phyloP scores from a whole-genome alignment of 2,329 filamentous ascomycete genomes.

The Rutstroemia sp. region DNA sequence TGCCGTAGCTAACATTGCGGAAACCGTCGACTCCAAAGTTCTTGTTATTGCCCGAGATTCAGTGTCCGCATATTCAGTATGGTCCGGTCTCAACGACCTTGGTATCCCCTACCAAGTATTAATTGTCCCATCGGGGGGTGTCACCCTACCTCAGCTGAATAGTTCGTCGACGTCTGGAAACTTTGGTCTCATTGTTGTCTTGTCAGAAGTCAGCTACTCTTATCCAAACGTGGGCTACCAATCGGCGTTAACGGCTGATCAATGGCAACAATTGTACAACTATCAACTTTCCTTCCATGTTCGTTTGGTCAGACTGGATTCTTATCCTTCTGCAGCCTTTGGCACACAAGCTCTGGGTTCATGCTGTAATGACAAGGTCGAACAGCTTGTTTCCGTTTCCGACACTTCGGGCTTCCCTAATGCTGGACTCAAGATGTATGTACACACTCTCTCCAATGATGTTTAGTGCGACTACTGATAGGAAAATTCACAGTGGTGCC shows the following conservation, averaged over 20 bases:
- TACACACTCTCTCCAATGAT: neutral
- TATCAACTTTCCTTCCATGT: constrained; percentile 52
- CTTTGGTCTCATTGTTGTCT: constrained; percentile 44
- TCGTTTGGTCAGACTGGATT: constrained; percentile 52
- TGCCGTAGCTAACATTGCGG: neutral
- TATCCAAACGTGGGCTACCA: constrained; percentile 31
- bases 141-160: constrained; percentile 44
- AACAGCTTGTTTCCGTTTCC: constrained; percentile 42
- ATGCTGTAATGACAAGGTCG: constrained; percentile 40
- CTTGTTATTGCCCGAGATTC: constrained; percentile 48
- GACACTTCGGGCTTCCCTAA: constrained; percentile 46
- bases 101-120: constrained; percentile 51
- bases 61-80: constrained; percentile 40
- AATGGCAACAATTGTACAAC: constrained; percentile 48
- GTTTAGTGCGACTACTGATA: constrained; percentile 13
- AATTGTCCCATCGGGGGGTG: constrained; percentile 44
- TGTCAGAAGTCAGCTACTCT: constrained; percentile 28
- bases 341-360: constrained; percentile 32
- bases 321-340: constrained; percentile 44
- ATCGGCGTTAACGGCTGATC: constrained; percentile 39
- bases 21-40: constrained; percentile 38
- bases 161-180: constrained; percentile 40
- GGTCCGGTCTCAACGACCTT: constrained; percentile 49
- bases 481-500: constrained; percentile 23
- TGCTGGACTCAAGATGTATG: constrained; percentile 38